Conservation (phyloP, 2,329 filamentous ascomycete genomes). For the Hymenoscyphus fructigenus region DNA sequence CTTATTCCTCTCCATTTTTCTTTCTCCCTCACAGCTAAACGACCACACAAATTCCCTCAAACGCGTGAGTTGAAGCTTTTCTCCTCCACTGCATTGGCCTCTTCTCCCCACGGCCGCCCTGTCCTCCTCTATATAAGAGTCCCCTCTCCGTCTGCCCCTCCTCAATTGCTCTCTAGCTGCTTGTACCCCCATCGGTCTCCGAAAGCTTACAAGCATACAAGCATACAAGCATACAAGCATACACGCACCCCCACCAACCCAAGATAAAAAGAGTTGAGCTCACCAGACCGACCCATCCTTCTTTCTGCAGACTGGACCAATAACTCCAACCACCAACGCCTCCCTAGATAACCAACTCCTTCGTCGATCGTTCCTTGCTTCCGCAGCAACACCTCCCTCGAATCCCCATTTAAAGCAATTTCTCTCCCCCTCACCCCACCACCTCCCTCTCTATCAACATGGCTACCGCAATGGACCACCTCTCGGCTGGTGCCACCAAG, state of each 20-base stretch:
- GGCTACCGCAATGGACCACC: conserved; percentile 78
- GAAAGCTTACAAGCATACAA: not conserved
- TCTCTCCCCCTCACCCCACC: conserved; percentile 5
- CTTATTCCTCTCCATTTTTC: not conserved
- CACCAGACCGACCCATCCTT: not conserved
- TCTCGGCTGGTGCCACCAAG: conserved; percentile 71
- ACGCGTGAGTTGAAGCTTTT: conserved; percentile 8
- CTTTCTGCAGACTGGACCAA: not conserved
- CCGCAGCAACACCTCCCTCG: not conserved
- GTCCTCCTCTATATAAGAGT: conserved; percentile 3
- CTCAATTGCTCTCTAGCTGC: not conserved
- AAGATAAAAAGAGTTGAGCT: conserved; percentile 11
- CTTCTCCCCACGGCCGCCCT: not conserved
- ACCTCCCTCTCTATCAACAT: conserved; percentile 26
- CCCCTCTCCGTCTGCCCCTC: not conserved
- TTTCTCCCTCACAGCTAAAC: not conserved
- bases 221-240: not conserved
- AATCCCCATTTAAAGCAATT: not conserved
- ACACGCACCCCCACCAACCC: conserved; percentile 13
- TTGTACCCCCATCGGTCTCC: conserved; percentile 9
- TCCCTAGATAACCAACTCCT: not conserved
- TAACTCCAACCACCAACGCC: not conserved
- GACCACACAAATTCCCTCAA: conserved; percentile 20
- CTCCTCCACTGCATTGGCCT: not conserved
- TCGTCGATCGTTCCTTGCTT: not conserved